Base-by-base conservation (phyloP, 164 flowering plant species). In the Kalanchoe fedtschenkoi region DNA sequence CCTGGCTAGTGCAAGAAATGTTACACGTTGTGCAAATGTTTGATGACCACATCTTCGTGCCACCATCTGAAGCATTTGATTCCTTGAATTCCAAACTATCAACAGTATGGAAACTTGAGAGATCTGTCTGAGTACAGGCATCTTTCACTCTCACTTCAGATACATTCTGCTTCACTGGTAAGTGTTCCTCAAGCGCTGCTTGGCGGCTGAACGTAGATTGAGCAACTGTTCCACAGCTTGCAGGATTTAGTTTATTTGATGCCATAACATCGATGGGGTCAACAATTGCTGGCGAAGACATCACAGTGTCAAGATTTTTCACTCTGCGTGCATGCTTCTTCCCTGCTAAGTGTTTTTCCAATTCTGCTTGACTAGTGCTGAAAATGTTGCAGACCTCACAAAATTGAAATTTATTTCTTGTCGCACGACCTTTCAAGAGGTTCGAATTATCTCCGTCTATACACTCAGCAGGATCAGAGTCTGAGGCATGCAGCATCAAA, bases 1-100 rank as follows among this genome's bases (percentile, higher is more conserved):
- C 69, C 56, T 68, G 47, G 58, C 74, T 65, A 60, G 65, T 74
- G 71, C 77, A 74, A 5, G 37, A 58, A 65, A 68, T 65, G 56
- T 65, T 70, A 65, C 74, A 74, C 62, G 65, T 47, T 10, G 71
- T 58, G 59, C 76, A 74, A 7, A 61, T 21, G 44, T 46, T 65
- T 39, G 58, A 47, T 22, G 66, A 66, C 58, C 33, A 57, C 58
- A 28, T 65, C 28, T 33, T 54, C 17, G 66, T 51, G 22, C 73
- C 66, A 22, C 61, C 57, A 37, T 39, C 64, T 28, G 70, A 13
- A 67, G 61, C 51, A 35, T 59, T 61, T 4, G 26, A 34, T 42
- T 9, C 65, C 42, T 67, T 61, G 8, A 19, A 34, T 61, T 66
- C 69, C 66, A 67, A 46, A 24, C 37, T 53, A 39, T 43, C 66